Evolutionary conservation across 2,329 filamentous ascomycete species (phyloP).

Genomic region (Penicillium sp.): DNA sequence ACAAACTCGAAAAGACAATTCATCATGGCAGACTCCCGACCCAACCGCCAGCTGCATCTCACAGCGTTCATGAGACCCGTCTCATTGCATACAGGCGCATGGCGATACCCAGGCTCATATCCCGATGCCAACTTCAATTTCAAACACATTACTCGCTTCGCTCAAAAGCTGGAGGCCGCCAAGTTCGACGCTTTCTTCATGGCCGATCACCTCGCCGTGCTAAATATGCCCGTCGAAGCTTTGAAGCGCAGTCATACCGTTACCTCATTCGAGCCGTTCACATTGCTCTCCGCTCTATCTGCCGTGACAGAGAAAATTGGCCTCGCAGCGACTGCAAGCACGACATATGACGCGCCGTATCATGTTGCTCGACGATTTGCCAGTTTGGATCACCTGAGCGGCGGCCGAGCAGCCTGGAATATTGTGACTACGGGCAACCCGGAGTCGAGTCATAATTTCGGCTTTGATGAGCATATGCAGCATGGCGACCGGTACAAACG

Average conservation of each 20-base stretch:
- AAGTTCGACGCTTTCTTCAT: slow-evolving; percentile 58
- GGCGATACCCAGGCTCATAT: slow-evolving; percentile 54
- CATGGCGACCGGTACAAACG: slow-evolving; percentile 51
- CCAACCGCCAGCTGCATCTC: slow-evolving; percentile 46
- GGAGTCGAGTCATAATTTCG: slow-evolving; percentile 53
- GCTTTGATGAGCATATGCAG: slow-evolving; percentile 49
- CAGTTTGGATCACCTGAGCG: slow-evolving; percentile 50
- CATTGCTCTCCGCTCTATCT: slow-evolving; percentile 50
- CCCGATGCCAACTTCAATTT: slow-evolving; percentile 59
- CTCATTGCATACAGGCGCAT: slow-evolving; percentile 54
- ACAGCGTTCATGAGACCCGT: slow-evolving; percentile 60
- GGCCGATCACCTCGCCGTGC: slow-evolving; percentile 53
- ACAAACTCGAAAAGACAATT: neutral
- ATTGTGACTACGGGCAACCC: slow-evolving; percentile 54
- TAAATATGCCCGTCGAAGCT: slow-evolving; percentile 57
- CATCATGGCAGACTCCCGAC: slow-evolving; percentile 18
- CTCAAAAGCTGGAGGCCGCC: slow-evolving; percentile 52
- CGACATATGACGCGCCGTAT: slow-evolving; percentile 53
- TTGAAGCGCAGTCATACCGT: slow-evolving; percentile 57
- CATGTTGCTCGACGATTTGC: slow-evolving; percentile 53
- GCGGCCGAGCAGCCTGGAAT: slow-evolving; percentile 53
- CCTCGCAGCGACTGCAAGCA: slow-evolving; percentile 52
- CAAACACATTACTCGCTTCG: slow-evolving; percentile 51
- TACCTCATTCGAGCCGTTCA: slow-evolving; percentile 57
- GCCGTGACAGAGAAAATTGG: slow-evolving; percentile 50